Conservation (phyloP, 371 early-diverging fungal genomes). For the Synchytrium microbalum region DNA sequence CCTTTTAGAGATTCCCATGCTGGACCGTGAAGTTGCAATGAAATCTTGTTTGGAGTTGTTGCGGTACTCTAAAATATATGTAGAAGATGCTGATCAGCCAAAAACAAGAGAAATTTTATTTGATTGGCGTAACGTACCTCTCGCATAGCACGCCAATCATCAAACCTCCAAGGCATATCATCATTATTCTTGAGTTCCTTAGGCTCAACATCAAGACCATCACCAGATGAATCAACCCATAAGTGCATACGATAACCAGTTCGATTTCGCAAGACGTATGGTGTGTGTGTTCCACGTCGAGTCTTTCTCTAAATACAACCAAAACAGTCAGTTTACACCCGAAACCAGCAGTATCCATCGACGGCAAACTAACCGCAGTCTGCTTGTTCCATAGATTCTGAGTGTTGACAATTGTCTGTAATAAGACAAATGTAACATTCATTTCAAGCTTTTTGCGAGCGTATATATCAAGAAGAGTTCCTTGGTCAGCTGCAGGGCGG, state of each 20-base stretch:
- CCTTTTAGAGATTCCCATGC: constrained; percentile 86
- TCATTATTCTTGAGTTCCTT: constrained; percentile 60
- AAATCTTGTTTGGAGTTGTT: constrained; percentile 54
- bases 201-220: constrained; percentile 53
- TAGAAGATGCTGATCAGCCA: background rate
- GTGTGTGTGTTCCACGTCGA: constrained; percentile 42
- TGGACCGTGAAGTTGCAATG: constrained; percentile 76
- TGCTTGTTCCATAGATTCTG: constrained; percentile 50
- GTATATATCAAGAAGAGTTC: constrained; percentile 46
- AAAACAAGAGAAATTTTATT: constrained; percentile 4
- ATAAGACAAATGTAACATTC: constrained; percentile 77
- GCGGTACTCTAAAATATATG: background rate
- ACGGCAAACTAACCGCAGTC: constrained; percentile 8
- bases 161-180: constrained; percentile 87
- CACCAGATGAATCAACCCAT: constrained; percentile 65
- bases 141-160: constrained; percentile 88
- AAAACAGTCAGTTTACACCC: background rate
- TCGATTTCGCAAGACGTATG: constrained; percentile 77
- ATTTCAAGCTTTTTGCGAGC: constrained; percentile 76
- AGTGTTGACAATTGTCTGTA: constrained; percentile 70
- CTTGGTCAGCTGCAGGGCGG: constrained; percentile 9
- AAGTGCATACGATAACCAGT: constrained; percentile 85
- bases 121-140: constrained; percentile 41
- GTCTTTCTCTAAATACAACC: background rate
- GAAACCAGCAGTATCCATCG: background rate